Base-by-base conservation (phyloP, 495 filamentous ascomycete genomes). In the Rostrohypoxylon terebratum region DNA sequence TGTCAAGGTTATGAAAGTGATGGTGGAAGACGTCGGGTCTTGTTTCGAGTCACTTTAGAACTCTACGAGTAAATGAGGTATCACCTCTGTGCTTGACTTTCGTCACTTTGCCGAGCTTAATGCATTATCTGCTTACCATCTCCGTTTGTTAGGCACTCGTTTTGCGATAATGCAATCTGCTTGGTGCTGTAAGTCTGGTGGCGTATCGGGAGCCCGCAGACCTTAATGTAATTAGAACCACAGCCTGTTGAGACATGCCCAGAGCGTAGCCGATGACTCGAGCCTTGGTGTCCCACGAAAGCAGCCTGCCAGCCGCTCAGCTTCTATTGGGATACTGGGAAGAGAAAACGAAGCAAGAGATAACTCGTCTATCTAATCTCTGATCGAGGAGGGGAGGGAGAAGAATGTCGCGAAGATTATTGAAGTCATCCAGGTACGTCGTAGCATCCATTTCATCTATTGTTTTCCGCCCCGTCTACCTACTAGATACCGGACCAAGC, bases 251-350 rank as follows among this genome's bases (percentile, higher is more conserved):
- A 73, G 71, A 70, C 71, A 65, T 65, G 18, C 31, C 63, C 50
- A 71, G 68, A 68, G 74, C 74, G 67, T 50, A 28, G 11, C 38
- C 53, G 69, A 71, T 73, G 76, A 78, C 76, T 78, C 76, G 76
- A 78, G 72, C 51, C 67, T 75, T 70, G 59, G 62, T 44, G 71
- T 74, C 62, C 71, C 63, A 69, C 63, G 66, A 63, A 69, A 28
- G 71, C 44, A 74, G 62, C 66, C 4, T 74, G 40, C 66, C 71
- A 63, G 38, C 66, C 16, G 47, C 45, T 61, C 51, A 69, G 58
- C 50, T 70, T 63, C 57, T 48, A 38, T 48, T 63, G n/a, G 31
- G 21, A n/a, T 47, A 48, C 59, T 38, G 28, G 31, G 48, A n/a
- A 23, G 42, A 16, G 57, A 23, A 59, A 18, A 40, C 16, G 55